Conservation (phyloP, 2,329 filamentous ascomycete species). For the Ceratocystiopsis sp. region DNA sequence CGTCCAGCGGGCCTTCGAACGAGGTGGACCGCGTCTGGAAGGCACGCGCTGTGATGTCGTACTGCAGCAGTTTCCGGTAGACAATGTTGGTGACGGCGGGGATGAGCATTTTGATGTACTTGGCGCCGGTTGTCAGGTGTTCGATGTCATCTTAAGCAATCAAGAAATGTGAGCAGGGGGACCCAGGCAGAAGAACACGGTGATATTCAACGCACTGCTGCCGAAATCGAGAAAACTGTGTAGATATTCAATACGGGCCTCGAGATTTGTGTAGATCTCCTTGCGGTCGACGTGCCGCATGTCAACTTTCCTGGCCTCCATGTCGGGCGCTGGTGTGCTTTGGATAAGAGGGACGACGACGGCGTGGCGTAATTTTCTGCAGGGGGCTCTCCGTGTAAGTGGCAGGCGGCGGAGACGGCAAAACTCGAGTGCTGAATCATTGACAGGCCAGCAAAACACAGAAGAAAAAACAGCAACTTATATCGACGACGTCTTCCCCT, state of each 20-base stretch:
- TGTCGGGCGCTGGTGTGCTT: not conserved
- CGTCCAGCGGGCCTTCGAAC: conserved; percentile 50
- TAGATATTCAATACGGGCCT: conserved; percentile 52
- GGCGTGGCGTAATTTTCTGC: no score
- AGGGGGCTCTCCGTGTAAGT: no score
- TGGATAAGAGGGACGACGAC: no score
- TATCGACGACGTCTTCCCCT: no score
- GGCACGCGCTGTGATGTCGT: conserved; percentile 66
- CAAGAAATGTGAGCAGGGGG: no score
- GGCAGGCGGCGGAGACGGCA: no score
- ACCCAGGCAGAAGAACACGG: no score
- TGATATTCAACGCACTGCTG: conserved; percentile 32
- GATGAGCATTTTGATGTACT: conserved; percentile 69
- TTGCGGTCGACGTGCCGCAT: conserved; percentile 49
- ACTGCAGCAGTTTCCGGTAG: conserved; percentile 64
- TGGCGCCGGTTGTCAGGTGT: conserved; percentile 48
- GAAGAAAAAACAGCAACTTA: no score
- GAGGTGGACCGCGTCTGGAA: conserved; percentile 48
- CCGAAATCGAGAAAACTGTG: conserved; percentile 64
- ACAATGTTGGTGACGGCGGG: conserved; percentile 72
- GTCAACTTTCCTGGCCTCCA: conserved; percentile 7
- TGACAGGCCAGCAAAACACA: no score
- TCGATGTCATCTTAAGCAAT: conserved; percentile 45
- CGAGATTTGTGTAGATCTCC: conserved; percentile 53
- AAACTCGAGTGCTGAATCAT: no score